Conservation (phyloP, 257 asterid genomes). For the Penstemon eatonii region DNA sequence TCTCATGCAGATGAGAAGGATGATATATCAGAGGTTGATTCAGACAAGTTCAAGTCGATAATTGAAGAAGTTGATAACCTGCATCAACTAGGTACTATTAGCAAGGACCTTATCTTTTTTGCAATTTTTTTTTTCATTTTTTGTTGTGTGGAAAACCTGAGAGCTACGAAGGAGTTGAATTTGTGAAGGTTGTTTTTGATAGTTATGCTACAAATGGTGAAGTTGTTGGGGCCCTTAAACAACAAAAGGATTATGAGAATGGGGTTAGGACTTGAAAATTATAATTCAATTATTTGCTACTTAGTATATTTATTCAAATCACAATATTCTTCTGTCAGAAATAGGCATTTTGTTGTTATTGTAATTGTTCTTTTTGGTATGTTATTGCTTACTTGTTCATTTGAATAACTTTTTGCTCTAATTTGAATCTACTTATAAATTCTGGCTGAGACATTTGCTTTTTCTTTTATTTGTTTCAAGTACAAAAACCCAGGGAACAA, state of each 20-base stretch:
- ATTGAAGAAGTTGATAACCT: slow-evolving; percentile 77
- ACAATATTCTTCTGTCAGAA: neutral
- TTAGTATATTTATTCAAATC: neutral
- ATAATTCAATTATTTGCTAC: neutral
- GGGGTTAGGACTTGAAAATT: neutral
- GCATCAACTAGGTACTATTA: slow-evolving; percentile 72
- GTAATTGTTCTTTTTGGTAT: neutral
- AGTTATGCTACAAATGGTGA: neutral
- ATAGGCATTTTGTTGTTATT: neutral
- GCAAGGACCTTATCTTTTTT: neutral
- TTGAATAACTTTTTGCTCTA: neutral
- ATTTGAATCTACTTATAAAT: neutral
- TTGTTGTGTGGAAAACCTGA: neutral
- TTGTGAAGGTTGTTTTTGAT: neutral
- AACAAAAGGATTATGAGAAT: neutral
- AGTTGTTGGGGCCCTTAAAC: neutral
- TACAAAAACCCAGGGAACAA: slow-evolving; percentile 85
- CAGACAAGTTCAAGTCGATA: slow-evolving; percentile 62
- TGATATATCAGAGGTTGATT: slow-evolving; percentile 64
- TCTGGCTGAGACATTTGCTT: slow-evolving; percentile 7
- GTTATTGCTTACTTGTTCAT: neutral
- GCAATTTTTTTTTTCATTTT: neutral
- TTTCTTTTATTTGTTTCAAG: slow-evolving; percentile 34
- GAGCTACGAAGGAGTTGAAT: neutral
- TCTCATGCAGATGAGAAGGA: slow-evolving; percentile 75